Conservation (phyloP, 352 stramenopile species). For the Phytophthora pinifolia region DNA sequence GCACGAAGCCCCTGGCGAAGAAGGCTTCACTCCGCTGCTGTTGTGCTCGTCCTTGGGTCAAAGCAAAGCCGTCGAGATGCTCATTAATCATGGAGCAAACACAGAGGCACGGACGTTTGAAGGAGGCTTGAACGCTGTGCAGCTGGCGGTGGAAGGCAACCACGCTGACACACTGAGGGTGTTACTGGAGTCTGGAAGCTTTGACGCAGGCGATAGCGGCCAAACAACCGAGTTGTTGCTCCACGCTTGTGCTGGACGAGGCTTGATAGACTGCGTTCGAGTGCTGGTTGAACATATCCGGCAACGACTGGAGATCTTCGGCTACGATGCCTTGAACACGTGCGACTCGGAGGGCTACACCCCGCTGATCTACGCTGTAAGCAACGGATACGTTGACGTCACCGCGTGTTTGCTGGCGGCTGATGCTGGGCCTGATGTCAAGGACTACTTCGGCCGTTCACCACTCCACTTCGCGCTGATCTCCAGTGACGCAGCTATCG, state of each 20-base stretch:
- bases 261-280: conserved; percentile 53
- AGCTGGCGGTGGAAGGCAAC: conserved; percentile 67
- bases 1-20: conserved; percentile 69
- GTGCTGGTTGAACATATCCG: conserved; percentile 52
- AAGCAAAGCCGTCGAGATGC: conserved; percentile 58
- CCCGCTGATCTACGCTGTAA: conserved; percentile 77
- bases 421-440: conserved; percentile 54
- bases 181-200: conserved; percentile 53
- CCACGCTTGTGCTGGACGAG: conserved; percentile 60
- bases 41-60: conserved; percentile 60
- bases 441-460: conserved; percentile 65
- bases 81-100: conserved; percentile 67
- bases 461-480: conserved; percentile 70
- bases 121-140: conserved; percentile 45
- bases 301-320: conserved; percentile 33
- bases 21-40: conserved; percentile 66
- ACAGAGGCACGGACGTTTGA: conserved; percentile 41
- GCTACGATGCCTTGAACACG: conserved; percentile 39
- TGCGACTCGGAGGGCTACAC: conserved; percentile 77
- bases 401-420: conserved; percentile 59
- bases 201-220: conserved; percentile 41
- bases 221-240: conserved; percentile 51
- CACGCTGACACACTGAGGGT: conserved; percentile 44
- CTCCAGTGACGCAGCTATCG: conserved; percentile 11
- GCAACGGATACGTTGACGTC: conserved; percentile 47